Percentiles rank a stretch among this genome's conserved stretches.
phyloP scores from a whole-genome alignment of 495 filamentous ascomycete species.

The Patellaria atrata region DNA sequence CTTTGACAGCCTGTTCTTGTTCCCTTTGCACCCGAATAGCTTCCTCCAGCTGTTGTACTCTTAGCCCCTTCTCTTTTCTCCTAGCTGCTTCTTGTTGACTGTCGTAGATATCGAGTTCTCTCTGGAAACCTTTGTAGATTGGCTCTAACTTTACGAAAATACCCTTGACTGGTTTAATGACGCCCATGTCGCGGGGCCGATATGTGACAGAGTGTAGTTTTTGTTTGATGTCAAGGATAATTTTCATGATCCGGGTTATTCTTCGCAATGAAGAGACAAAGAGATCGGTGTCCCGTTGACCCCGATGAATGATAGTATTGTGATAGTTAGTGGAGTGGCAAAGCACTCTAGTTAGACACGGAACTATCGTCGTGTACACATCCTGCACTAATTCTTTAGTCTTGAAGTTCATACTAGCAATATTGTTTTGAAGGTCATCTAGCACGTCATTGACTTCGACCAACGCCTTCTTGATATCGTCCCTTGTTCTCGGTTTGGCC shows the following conservation, averaged over 20 bases:
- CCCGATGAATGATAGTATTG: background rate
- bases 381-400: background rate
- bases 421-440: slow-evolving; percentile 4
- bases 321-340: background rate
- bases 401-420: background rate
- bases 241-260: background rate
- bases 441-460: slow-evolving; percentile 1
- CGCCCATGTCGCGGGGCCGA: too few relatives aligned
- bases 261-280: background rate
- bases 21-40: background rate
- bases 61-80: background rate
- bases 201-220: background rate
- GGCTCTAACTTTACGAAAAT: slow-evolving; percentile 8
- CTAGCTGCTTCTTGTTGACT: slow-evolving; percentile 2
- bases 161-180: background rate
- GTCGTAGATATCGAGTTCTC: background rate
- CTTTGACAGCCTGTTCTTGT: background rate
- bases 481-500: background rate
- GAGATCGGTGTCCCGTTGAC: background rate
- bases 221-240: background rate
- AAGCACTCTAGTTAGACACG: background rate
- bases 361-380: slow-evolving; percentile 1
- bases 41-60: background rate
- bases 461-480: background rate
- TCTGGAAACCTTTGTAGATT: background rate